These are phyloP conservation scores for Wickerhamomyces rabaulensis DNA, from an alignment of 805 yeast genomes.

Conservation along the genomic window DNA sequence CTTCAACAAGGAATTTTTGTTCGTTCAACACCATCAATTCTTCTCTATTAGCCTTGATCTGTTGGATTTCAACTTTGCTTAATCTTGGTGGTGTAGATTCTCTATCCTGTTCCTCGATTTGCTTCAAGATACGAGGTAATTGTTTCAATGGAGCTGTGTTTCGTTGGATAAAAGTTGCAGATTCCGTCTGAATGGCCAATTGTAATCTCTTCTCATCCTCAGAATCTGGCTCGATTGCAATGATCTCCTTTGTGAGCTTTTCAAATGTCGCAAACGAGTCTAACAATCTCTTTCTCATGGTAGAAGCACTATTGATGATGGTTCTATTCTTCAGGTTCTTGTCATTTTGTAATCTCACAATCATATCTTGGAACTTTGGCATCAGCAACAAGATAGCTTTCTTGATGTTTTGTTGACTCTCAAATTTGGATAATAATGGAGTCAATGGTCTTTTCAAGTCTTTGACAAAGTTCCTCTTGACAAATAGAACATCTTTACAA, in stretches of 20 bases:
- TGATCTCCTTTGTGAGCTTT: constrained; percentile 38
- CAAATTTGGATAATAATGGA: constrained; percentile 35
- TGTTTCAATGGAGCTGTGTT: constrained; percentile 60
- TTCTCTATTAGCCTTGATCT: constrained; percentile 59
- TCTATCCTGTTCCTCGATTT: constrained; percentile 11
- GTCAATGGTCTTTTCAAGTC: constrained; percentile 34
- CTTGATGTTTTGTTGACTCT: constrained; percentile 33
- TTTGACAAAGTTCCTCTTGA: constrained; percentile 42
- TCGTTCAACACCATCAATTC: constrained; percentile 84
- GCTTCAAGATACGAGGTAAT: constrained; percentile 42
- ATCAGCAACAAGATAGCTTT: constrained; percentile 32
- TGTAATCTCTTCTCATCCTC: constrained; percentile 42
- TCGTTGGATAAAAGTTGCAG: constrained; percentile 59
- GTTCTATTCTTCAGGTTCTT: constrained; percentile 24
- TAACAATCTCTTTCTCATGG: constrained; percentile 39
- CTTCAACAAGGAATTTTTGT: constrained; percentile 67
- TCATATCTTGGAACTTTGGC: constrained; percentile 38
- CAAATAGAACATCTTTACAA: constrained; percentile 62
- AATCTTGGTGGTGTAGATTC: constrained; percentile 15
- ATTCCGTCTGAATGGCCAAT: constrained; percentile 50
- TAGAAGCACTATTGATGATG: constrained; percentile 31
- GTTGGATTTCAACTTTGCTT: constrained; percentile 39
- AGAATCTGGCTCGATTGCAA: constrained; percentile 28
- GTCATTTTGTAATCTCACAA: constrained; percentile 30
- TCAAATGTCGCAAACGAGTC: constrained; percentile 49